These are phyloP conservation scores for Penstemon barbatus DNA, from an alignment of 257 asterid genomes.

Conservation along the genomic window DNA sequence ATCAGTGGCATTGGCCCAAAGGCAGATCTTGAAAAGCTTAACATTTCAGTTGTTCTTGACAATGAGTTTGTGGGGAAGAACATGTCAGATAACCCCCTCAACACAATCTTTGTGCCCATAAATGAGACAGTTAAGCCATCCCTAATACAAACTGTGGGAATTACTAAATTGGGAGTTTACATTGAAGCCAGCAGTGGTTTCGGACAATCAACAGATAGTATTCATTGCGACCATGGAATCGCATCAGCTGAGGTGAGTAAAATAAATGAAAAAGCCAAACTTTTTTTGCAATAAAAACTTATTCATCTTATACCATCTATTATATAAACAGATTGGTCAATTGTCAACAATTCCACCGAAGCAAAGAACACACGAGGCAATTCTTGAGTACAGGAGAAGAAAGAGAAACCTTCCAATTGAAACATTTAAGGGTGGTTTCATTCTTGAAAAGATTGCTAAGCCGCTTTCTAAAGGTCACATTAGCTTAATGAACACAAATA, in stretches of 20 bases:
- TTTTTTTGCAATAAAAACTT: too few relatives aligned
- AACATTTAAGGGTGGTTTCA: slow-evolving; percentile 67
- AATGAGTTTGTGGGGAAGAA: slow-evolving; percentile 72
- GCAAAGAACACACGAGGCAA: slow-evolving; percentile 51
- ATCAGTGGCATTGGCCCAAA: slow-evolving; percentile 93
- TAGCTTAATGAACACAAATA: slow-evolving; percentile 54
- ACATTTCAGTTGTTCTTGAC: slow-evolving; percentile 67
- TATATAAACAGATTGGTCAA: slow-evolving; percentile 53
- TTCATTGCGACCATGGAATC: slow-evolving; percentile 73
- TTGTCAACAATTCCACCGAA: slow-evolving; percentile 74
- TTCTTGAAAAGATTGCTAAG: slow-evolving; percentile 55
- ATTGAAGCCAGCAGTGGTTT: slow-evolving; percentile 95
- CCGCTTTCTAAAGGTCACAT: slow-evolving; percentile 60
- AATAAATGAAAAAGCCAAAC: too few relatives aligned
- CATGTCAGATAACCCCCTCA: slow-evolving; percentile 84
- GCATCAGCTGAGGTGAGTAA: slow-evolving; percentile 86
- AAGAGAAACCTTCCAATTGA: slow-evolving; percentile 54
- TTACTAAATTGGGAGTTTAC: slow-evolving; percentile 82
- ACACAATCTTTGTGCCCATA: slow-evolving; percentile 80
- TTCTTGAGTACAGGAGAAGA: slow-evolving; percentile 36
- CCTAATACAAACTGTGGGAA: slow-evolving; percentile 86
- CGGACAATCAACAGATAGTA: slow-evolving; percentile 77
- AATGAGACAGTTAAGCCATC: slow-evolving; percentile 63
- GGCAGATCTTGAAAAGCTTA: slow-evolving; percentile 55
- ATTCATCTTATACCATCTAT: too few relatives aligned